Percentiles rank a stretch among this genome's conserved stretches.
phyloP scores from a whole-genome alignment of 345 rosid species.

The Hibiscus syriacus region DNA sequence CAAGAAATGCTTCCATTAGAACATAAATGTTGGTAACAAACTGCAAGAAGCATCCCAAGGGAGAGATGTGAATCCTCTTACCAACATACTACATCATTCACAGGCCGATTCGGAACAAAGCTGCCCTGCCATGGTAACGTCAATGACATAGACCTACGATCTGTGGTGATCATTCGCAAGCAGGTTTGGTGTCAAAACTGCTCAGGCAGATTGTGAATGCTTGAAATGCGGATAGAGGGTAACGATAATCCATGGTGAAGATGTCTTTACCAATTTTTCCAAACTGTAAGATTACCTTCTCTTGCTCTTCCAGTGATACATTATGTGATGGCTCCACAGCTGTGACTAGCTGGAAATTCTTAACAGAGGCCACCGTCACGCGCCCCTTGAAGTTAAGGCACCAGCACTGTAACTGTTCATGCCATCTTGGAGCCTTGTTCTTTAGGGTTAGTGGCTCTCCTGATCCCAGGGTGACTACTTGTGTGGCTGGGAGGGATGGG shows the following conservation, averaged over 20 bases:
- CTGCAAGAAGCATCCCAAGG: background rate
- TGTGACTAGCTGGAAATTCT: slow-evolving; percentile 91
- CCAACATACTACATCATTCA: background rate
- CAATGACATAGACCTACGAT: background rate
- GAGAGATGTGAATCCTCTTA: background rate
- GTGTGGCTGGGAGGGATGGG: slow-evolving; percentile 30
- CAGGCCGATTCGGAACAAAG: background rate
- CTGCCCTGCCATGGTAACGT: background rate
- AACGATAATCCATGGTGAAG: slow-evolving; percentile 91
- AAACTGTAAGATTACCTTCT: slow-evolving; percentile 78
- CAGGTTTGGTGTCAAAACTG: slow-evolving; percentile 97
- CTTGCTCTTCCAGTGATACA: slow-evolving; percentile 56
- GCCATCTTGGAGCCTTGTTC: slow-evolving; percentile 95
- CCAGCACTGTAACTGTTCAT: slow-evolving; percentile 96
- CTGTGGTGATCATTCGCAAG: slow-evolving; percentile 51
- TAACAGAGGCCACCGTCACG: slow-evolving; percentile 94
- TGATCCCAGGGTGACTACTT: slow-evolving; percentile 23
- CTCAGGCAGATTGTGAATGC: slow-evolving; percentile 90
- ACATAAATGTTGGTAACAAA: background rate
- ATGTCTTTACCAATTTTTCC: slow-evolving; percentile 93
- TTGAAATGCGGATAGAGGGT: slow-evolving; percentile 90
- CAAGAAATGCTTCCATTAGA: slow-evolving; percentile 7
- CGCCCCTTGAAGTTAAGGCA: slow-evolving; percentile 93
- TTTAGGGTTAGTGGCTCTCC: slow-evolving; percentile 59
- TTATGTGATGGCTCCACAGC: slow-evolving; percentile 56